These are phyloP conservation scores for Calocera viscosa DNA, from an alignment of 768 basidiomycete genomes.

Conservation along the genomic window DNA sequence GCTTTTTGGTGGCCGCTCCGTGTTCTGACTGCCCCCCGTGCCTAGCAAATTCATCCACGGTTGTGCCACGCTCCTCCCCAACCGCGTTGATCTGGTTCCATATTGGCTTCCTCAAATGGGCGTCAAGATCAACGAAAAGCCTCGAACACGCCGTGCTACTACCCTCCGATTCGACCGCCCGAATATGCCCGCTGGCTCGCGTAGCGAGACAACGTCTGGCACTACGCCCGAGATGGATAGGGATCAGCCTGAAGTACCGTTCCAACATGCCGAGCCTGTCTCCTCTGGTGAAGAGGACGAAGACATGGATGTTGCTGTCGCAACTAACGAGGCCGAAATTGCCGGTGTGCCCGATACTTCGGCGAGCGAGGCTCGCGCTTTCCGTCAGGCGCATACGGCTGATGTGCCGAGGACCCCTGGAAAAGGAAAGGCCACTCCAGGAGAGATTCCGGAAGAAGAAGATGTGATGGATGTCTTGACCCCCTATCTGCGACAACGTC, in stretches of 20 bases:
- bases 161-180: neutral
- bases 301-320: conserved; percentile 49
- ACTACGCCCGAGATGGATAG: conserved; percentile 62
- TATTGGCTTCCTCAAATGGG: conserved; percentile 90
- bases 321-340: conserved; percentile 68
- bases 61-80: conserved; percentile 81
- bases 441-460: conserved; percentile 12
- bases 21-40: neutral
- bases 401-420: conserved; percentile 7
- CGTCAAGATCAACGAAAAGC: conserved; percentile 6
- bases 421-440: conserved; percentile 17
- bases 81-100: conserved; percentile 88
- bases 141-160: conserved; percentile 5
- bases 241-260: conserved; percentile 41
- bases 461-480: conserved; percentile 5
- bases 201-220: conserved; percentile 23
- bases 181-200: neutral
- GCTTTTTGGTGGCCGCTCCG: neutral
- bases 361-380: conserved; percentile 74
- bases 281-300: conserved; percentile 95
- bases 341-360: conserved; percentile 61
- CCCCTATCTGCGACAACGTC: neutral
- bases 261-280: conserved; percentile 67
- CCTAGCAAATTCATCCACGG: conserved; percentile 88
- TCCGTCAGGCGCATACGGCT: conserved; percentile 61